Percentiles rank a stretch among this genome's conserved stretches.
Conservation (phyloP, 2,329 filamentous ascomycete genomes). For the Talaromyces atroroseus region DNA sequence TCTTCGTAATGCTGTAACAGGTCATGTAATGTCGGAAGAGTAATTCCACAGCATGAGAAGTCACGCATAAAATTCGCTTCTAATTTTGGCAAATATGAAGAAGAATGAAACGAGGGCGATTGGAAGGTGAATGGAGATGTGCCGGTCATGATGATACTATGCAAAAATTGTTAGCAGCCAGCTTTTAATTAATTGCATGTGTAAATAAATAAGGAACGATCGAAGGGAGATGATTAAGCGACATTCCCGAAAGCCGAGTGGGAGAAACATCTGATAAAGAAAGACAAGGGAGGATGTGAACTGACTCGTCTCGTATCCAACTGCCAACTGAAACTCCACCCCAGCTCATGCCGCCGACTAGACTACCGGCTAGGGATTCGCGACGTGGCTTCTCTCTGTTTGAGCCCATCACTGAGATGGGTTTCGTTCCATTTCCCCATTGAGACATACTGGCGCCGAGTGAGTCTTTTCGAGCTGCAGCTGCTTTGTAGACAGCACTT, state of each 20-base stretch:
- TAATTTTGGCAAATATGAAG: constrained; percentile 90
- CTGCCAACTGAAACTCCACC: constrained; percentile 93
- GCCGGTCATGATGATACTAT: constrained; percentile 87
- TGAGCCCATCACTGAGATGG: constrained; percentile 53
- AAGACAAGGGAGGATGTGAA: neutral
- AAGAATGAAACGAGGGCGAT: constrained; percentile 94
- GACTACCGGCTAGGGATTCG: constrained; percentile 57
- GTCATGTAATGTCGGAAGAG: constrained; percentile 86
- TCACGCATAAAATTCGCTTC: constrained; percentile 98
- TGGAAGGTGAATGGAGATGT: constrained; percentile 88
- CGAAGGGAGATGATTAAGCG: neutral
- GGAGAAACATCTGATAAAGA: neutral
- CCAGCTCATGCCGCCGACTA: constrained; percentile 86
- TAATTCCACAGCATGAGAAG: constrained; percentile 90
- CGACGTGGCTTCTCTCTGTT: constrained; percentile 48
- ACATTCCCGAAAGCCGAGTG: neutral
- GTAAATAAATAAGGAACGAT: neutral
- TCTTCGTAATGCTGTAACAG: constrained; percentile 96
- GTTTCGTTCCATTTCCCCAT: constrained; percentile 54
- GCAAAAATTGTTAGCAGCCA: constrained; percentile 1
- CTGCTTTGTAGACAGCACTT: constrained; percentile 32
- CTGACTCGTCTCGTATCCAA: constrained; percentile 94
- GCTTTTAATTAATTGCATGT: neutral
- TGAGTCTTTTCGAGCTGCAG: constrained; percentile 50
- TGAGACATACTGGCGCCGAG: constrained; percentile 47